A percentile compares a stretch with the other conserved stretches of the same genome.
phyloP scores from a whole-genome alignment of 2,329 filamentous ascomycete species.

The Fusarium foetens region DNA sequence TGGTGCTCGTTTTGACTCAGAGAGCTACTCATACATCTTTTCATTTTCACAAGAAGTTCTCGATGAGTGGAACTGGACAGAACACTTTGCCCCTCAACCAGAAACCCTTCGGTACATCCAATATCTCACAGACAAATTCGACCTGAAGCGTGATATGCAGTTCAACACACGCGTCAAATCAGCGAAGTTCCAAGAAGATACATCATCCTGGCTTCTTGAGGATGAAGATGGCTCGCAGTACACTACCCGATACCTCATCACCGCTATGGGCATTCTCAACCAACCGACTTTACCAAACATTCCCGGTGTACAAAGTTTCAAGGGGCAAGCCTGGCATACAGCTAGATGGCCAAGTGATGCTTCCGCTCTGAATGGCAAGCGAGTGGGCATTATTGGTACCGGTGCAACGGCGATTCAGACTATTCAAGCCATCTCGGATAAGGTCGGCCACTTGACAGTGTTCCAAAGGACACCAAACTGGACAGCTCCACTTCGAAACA shows the following conservation, averaged over 20 bases:
- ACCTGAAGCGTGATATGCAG: constrained; percentile 53
- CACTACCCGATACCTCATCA: constrained; percentile 24
- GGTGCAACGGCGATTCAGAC: constrained; percentile 34
- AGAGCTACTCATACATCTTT: constrained; percentile 32
- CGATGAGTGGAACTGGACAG: constrained; percentile 54
- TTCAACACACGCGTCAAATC: constrained; percentile 54
- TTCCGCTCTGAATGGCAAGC: constrained; percentile 10
- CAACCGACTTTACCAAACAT: constrained; percentile 20
- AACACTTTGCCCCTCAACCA: constrained; percentile 47
- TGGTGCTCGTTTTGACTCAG: constrained; percentile 53
- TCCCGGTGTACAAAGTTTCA: constrained; percentile 16
- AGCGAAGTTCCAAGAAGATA: constrained; percentile 50
- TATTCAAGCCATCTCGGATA: constrained; percentile 32
- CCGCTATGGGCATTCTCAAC: constrained; percentile 32
- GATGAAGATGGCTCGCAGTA: constrained; percentile 7
- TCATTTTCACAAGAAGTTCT: constrained; percentile 47
- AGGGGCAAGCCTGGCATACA: constrained; percentile 31
- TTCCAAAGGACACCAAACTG: constrained; percentile 39
- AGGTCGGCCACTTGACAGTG: constrained; percentile 23
- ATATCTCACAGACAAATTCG: constrained; percentile 53
- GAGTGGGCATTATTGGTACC: constrained; percentile 30
- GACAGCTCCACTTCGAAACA: constrained; percentile 39
- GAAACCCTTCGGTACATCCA: constrained; percentile 57
- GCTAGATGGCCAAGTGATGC: constrained; percentile 26
- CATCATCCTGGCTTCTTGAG: constrained; percentile 14